Base-by-base conservation (phyloP, 148 eudicot species). In the Nyssa sinensis region DNA sequence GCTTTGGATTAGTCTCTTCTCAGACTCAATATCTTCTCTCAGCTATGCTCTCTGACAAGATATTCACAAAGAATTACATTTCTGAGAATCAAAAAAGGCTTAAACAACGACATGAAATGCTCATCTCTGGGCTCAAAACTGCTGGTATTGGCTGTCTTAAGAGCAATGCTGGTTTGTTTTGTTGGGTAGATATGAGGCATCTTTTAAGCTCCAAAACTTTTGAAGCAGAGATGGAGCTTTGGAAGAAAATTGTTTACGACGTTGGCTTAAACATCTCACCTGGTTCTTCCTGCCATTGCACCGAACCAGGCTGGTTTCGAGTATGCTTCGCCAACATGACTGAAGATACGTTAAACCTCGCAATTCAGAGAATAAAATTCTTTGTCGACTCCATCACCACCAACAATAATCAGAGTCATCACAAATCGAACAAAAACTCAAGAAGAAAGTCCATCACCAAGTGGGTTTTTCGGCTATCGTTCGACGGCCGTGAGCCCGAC, bases 271-370 rank as follows among this genome's bases (percentile, higher is more conserved):
- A 93, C 32, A 80, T 93, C 3, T 88, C 96, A 0, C 93, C 98
- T 2, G 96, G 98, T 11, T 89, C 91, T 1, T 90, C 96, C 0
- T 93, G 93, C 47, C 98, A 93, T 75, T 90, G 93, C 59, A 0
- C 60, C 4, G 96, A 90, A 73, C 98, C 98, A 2, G 98, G 98
- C 0, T 93, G 96, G 96, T 93, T 90, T 25, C 78, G 98, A 29
- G 78, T 88, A 5, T 93, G 98, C 32, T 93, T 88, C 35, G 96
- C 98, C 0, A 90, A 90, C 72, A 81, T 93, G 88, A 79, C 87
- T 0, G 88, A 84, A 4, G 81, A 87, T 0, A 85, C 93, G 0
- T 62, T 93, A 39, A 65, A 67, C 33, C 67, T 87, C 4, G 93
- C 96, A 21, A 77, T 93, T 76, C 84, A 79, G 73, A 83, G 98